Percentiles rank a stretch among this genome's conserved stretches.
Evolutionary conservation across 148 eudicot species (phyloP).

Genomic region (Agrostemma githago): DNA sequence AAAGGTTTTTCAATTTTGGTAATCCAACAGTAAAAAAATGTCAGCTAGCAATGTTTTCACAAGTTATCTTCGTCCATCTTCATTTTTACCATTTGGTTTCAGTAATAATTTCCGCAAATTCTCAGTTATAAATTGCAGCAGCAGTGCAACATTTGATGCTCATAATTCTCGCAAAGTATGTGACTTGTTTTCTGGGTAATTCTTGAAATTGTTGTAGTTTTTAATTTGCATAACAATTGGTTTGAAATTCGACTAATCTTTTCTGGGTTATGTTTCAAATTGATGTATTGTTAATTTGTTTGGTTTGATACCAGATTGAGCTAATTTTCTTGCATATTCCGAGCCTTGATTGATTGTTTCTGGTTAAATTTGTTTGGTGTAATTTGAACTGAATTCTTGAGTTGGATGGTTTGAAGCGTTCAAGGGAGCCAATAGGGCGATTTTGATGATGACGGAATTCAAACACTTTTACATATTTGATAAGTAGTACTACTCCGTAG

Average conservation of each 20-base stretch:
- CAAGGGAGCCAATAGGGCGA: too few relatives aligned
- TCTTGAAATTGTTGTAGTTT: conserved; percentile 3
- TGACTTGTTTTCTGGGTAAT: not conserved
- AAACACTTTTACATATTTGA: too few relatives aligned
- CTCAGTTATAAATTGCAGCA: conserved; percentile 22
- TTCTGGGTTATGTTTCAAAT: conserved; percentile 5
- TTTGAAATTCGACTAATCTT: not conserved
- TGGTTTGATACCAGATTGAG: too few relatives aligned
- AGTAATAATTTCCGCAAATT: conserved; percentile 16
- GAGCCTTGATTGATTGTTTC: not conserved
- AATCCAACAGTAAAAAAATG: conserved; percentile 19
- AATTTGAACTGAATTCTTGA: not conserved
- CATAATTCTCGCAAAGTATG: conserved; percentile 22
- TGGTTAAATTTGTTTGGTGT: not conserved
- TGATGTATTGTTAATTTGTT: not conserved
- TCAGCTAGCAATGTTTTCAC: conserved; percentile 13
- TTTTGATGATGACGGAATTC: too few relatives aligned
- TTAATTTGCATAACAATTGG: not conserved
- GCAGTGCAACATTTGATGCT: conserved; percentile 11
- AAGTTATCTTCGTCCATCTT: conserved; percentile 22
- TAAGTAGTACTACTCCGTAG: too few relatives aligned
- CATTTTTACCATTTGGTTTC: conserved; percentile 14
- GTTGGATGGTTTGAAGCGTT: too few relatives aligned
- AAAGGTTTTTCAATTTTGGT: too few relatives aligned
- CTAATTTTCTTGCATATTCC: not conserved